These are phyloP conservation scores for Puccinia horiana DNA, from an alignment of 1,284 basidiomycete genomes.

Conservation along the genomic window DNA sequence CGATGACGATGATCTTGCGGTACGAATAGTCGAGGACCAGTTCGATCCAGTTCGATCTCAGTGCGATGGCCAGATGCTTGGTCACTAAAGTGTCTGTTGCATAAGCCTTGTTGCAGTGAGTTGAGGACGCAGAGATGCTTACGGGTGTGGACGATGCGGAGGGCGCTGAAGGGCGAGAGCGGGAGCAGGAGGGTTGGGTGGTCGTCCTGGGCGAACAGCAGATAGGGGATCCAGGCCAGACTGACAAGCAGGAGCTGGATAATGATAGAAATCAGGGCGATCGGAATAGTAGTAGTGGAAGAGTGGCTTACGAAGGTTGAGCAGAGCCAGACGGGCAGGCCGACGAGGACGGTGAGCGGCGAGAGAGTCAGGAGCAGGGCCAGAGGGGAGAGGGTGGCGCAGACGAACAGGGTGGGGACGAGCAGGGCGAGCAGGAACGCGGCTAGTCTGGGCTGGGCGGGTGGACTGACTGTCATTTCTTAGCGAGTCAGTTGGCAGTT, in stretches of 20 bases:
- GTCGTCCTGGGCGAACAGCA: conserved; percentile 53
- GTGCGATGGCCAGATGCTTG: background rate
- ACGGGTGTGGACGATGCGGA: conserved; percentile 55
- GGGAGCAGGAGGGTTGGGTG: conserved; percentile 55
- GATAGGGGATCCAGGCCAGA: conserved; percentile 54
- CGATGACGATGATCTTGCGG: conserved; percentile 24
- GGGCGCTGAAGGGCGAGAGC: conserved; percentile 56
- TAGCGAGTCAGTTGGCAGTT: too few relatives aligned
- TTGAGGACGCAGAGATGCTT: conserved; percentile 55
- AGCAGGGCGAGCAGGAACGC: conserved; percentile 50
- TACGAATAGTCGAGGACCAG: conserved; percentile 38
- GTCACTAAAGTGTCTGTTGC: conserved; percentile 39
- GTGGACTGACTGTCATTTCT: too few relatives aligned
- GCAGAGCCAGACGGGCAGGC: conserved; percentile 52
- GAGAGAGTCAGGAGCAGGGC: conserved; percentile 54
- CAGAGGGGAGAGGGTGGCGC: conserved; percentile 54
- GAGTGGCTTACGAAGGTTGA: conserved; percentile 50
- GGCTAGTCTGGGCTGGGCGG: background rate
- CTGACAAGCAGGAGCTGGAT: conserved; percentile 55
- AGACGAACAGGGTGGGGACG: conserved; percentile 57
- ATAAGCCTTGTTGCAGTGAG: too few relatives aligned
- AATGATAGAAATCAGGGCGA: too few relatives aligned
- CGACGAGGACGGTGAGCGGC: conserved; percentile 27
- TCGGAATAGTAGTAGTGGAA: too few relatives aligned
- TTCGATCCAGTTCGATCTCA: conserved; percentile 18